These are phyloP conservation scores for Ramaria sp. DNA, from an alignment of 768 basidiomycete genomes.

Conservation along the genomic window DNA sequence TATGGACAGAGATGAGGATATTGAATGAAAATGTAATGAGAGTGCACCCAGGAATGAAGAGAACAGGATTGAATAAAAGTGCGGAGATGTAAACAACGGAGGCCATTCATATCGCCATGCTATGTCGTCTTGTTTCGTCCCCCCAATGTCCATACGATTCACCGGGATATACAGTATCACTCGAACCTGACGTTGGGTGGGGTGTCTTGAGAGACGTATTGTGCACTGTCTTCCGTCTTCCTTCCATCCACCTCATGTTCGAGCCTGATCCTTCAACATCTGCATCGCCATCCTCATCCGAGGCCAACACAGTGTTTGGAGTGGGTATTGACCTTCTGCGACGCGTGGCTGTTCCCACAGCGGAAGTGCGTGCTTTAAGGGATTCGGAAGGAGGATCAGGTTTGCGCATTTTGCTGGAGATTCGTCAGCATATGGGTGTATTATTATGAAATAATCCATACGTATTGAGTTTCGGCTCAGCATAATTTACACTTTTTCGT, in stretches of 20 bases:
- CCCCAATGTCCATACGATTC: conserved; percentile 23
- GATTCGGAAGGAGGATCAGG: conserved; percentile 44
- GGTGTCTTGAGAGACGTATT: conserved; percentile 21
- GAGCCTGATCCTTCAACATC: conserved; percentile 22
- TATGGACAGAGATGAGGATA: neutral
- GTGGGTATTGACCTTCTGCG: conserved; percentile 36
- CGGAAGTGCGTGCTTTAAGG: conserved; percentile 12
- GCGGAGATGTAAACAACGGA: neutral
- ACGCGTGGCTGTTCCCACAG: conserved; percentile 8
- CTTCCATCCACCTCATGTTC: conserved; percentile 15
- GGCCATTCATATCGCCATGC: conserved; percentile 41
- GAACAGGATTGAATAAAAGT: neutral
- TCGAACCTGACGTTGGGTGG: too few relatives aligned
- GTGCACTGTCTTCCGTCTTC: conserved; percentile 21
- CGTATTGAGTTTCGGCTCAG: conserved; percentile 86
- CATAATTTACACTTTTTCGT: conserved; percentile 76
- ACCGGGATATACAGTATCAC: too few relatives aligned
- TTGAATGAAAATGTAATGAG: neutral
- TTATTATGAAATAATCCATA: conserved; percentile 16
- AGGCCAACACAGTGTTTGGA: conserved; percentile 13
- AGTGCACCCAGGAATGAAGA: neutral
- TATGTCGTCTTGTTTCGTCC: conserved; percentile 53
- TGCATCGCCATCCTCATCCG: conserved; percentile 22
- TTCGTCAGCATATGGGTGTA: conserved; percentile 4
- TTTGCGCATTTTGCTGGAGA: conserved; percentile 76